Evolutionary conservation across 352 stramenopile genomes (phyloP).

Genomic region (Pythium rishiriense): DNA sequence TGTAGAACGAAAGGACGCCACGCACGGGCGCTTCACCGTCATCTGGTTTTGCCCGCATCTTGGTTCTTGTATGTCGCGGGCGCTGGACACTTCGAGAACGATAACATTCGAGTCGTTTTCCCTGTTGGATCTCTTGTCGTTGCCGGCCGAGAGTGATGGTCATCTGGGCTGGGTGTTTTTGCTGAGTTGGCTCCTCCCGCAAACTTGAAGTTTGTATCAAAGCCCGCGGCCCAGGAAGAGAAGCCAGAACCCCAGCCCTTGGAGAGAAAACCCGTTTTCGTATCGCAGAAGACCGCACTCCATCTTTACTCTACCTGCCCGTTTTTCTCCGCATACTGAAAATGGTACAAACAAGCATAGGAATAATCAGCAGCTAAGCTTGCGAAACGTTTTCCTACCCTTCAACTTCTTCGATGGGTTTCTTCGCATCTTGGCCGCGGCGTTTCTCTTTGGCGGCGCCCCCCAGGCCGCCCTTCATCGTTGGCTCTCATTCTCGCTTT

Average conservation of each 20-base stretch:
- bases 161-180: not conserved
- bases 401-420: constrained; percentile 17
- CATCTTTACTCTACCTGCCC: not conserved
- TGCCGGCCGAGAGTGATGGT: constrained; percentile 22
- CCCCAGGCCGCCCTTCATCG: not conserved
- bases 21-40: constrained; percentile 2
- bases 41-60: constrained; percentile 7
- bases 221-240: constrained; percentile 8
- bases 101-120: constrained; percentile 10
- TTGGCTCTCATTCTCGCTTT: constrained; percentile 16
- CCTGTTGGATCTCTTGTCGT: not conserved
- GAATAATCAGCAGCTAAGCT: constrained; percentile 16
- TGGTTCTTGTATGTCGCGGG: constrained; percentile 11
- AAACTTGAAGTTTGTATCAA: constrained; percentile 29
- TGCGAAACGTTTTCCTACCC: constrained; percentile 4
- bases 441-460: not conserved
- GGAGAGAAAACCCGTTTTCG: constrained; percentile 14
- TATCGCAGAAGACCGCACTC: constrained; percentile 15
- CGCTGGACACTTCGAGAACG: constrained; percentile 5
- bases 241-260: constrained; percentile 3
- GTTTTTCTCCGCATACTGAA: constrained; percentile 2
- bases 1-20: not conserved
- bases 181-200: constrained; percentile 14
- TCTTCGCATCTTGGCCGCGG: constrained; percentile 2
- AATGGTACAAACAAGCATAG: no score